Conservation (phyloP, 106 monocot species). For the Dendrobium catenatum region DNA sequence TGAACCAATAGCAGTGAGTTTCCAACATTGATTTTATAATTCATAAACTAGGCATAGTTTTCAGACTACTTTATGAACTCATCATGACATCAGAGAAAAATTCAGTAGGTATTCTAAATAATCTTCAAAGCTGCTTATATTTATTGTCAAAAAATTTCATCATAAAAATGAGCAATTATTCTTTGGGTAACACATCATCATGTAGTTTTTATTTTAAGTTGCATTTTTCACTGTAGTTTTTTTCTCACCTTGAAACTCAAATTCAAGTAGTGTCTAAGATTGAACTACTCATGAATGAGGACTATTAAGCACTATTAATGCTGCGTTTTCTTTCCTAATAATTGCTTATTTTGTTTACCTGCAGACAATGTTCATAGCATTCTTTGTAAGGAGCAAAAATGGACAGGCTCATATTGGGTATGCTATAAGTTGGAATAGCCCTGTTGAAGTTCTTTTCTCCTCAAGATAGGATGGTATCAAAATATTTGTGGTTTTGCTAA, state of each 20-base stretch:
- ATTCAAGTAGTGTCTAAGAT: not conserved
- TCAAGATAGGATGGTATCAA: not conserved
- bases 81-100: too few species aligned
- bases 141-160: too few species aligned
- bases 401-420: constrained; percentile 95
- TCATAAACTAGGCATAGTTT: too few species aligned
- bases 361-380: constrained; percentile 85
- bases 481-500: not conserved
- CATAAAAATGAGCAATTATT: too few species aligned
- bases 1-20: too few species aligned
- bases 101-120: too few species aligned
- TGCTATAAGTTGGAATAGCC: not conserved
- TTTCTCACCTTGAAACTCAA: not conserved
- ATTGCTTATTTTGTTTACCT: constrained; percentile 1
- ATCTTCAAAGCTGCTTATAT: too few species aligned
- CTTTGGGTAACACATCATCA: not conserved
- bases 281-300: not conserved
- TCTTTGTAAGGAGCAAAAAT: constrained; percentile 54
- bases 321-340: not conserved
- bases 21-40: too few species aligned
- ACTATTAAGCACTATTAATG: not conserved
- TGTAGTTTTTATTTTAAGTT: not conserved
- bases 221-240: not conserved
- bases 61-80: too few species aligned
- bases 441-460: not conserved